Evolutionary conservation across 768 basidiomycete genomes (phyloP).

Genomic region (Lactarius pseudohatsudake): DNA sequence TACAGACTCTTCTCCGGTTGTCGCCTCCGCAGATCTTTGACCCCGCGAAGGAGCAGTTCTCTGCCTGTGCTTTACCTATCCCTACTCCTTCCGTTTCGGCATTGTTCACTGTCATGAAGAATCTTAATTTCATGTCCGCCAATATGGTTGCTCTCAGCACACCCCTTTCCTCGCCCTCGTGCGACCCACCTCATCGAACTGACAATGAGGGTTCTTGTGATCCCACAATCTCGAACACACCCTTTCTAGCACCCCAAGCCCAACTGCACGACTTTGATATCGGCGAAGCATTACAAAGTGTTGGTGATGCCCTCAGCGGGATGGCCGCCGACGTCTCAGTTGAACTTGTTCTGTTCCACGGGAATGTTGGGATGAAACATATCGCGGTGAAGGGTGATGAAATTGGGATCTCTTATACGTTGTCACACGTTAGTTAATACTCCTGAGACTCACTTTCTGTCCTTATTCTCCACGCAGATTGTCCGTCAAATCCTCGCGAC

Average conservation of each 20-base stretch:
- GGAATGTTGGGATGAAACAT: conserved; percentile 85
- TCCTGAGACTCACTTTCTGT: conserved; percentile 12
- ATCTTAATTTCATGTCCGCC: conserved; percentile 90
- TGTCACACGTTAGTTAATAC: conserved; percentile 72
- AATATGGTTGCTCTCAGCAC: conserved; percentile 60
- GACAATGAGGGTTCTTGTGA: conserved; percentile 7
- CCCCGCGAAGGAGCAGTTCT: conserved; percentile 90
- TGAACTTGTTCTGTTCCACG: conserved; percentile 88
- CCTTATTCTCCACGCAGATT: conserved; percentile 50
- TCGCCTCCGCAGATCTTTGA: conserved; percentile 89
- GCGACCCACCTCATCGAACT: conserved; percentile 19
- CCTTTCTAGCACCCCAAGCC: conserved; percentile 11
- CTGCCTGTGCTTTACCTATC: conserved; percentile 82
- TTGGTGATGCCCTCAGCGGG: conserved; percentile 86
- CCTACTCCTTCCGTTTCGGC: conserved; percentile 88
- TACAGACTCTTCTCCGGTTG: conserved; percentile 88
- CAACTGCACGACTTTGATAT: conserved; percentile 74
- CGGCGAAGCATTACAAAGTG: conserved; percentile 84
- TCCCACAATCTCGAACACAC: conserved; percentile 20
- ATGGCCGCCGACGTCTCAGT: conserved; percentile 80
- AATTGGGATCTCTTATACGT: conserved; percentile 73
- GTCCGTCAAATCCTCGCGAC: conserved; percentile 78
- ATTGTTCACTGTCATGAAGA: conserved; percentile 89
- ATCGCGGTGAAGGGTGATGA: conserved; percentile 84
- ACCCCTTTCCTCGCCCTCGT: conserved; percentile 22